Conservation (phyloP, 192 early-diverging fungal genomes). For the Dispira simplex region DNA sequence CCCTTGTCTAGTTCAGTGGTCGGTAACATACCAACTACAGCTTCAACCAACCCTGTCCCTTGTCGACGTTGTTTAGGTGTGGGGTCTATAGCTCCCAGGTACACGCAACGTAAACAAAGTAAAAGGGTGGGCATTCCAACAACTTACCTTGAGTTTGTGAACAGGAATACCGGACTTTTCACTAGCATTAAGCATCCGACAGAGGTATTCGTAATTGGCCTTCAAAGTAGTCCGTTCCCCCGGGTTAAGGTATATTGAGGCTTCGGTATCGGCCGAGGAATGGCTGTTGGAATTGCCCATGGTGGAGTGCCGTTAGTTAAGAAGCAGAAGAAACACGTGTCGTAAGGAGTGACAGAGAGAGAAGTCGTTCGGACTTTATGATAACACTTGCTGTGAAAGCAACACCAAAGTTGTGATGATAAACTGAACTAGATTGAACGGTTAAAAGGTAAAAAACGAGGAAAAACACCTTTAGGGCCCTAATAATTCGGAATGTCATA, state of each 20-base stretch:
- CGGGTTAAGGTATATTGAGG: conserved; percentile 2
- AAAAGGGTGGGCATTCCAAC: not conserved
- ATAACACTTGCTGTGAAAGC: no score
- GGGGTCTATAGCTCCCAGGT: no score
- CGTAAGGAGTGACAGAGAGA: no score
- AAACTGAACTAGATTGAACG: no score
- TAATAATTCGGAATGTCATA: no score
- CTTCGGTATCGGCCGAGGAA: not conserved
- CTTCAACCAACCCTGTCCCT: not conserved
- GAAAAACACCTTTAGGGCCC: no score
- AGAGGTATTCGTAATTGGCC: conserved; percentile 5
- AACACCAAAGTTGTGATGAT: no score
- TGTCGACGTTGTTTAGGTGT: not conserved
- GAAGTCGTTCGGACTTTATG: no score
- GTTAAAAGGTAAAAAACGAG: no score
- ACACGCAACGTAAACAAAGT: not conserved
- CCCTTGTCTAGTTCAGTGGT: not conserved
- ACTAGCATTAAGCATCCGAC: conserved; percentile 1
- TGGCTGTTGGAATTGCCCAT: conserved; percentile 8
- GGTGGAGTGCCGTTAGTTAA: not conserved
- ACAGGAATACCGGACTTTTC: conserved; percentile 1
- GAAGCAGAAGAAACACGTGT: no score
- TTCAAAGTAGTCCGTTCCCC: not conserved
- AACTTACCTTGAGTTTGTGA: conserved; percentile 4
- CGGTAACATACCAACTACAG: not conserved